Conservation (phyloP, 2,329 filamentous ascomycete genomes). For the Scedosporium boydii region DNA sequence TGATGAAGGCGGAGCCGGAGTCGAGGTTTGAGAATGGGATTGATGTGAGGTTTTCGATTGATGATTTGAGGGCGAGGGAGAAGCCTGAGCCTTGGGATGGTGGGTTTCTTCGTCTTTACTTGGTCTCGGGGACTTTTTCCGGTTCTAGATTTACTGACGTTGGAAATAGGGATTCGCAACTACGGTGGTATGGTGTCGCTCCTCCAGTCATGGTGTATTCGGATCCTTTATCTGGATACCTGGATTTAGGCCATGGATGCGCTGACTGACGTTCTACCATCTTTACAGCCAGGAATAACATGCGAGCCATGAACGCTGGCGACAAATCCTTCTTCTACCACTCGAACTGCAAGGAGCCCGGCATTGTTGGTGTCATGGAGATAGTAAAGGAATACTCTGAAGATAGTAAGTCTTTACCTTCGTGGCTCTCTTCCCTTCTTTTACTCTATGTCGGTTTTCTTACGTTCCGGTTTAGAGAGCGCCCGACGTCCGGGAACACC, state of each 20-base stretch:
- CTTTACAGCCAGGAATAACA: conserved; percentile 65
- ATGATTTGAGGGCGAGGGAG: conserved; percentile 65
- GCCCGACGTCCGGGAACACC: conserved; percentile 33
- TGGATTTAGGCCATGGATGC: background rate
- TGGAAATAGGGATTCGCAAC: conserved; percentile 3
- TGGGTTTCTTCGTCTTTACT: conserved; percentile 28
- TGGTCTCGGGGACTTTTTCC: background rate
- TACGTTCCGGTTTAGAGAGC: conserved; percentile 16
- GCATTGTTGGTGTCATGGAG: conserved; percentile 81
- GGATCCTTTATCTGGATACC: background rate
- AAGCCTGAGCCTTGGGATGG: conserved; percentile 89
- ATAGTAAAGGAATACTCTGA: conserved; percentile 76
- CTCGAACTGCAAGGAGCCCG: conserved; percentile 83
- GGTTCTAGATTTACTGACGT: conserved; percentile 4
- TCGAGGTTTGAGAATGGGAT: conserved; percentile 76
- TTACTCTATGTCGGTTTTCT: conserved; percentile 5
- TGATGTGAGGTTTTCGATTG: conserved; percentile 90
- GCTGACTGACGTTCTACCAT: background rate
- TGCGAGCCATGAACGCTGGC: conserved; percentile 82
- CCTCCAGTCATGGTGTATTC: no score
- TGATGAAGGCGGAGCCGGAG: conserved; percentile 84
- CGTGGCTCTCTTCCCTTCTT: background rate
- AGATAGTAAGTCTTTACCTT: conserved; percentile 48
- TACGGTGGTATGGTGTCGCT: background rate
- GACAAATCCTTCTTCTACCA: conserved; percentile 97